Conservation (phyloP, 2,329 filamentous ascomycete genomes). For the Rhinocladiella mackenziei region DNA sequence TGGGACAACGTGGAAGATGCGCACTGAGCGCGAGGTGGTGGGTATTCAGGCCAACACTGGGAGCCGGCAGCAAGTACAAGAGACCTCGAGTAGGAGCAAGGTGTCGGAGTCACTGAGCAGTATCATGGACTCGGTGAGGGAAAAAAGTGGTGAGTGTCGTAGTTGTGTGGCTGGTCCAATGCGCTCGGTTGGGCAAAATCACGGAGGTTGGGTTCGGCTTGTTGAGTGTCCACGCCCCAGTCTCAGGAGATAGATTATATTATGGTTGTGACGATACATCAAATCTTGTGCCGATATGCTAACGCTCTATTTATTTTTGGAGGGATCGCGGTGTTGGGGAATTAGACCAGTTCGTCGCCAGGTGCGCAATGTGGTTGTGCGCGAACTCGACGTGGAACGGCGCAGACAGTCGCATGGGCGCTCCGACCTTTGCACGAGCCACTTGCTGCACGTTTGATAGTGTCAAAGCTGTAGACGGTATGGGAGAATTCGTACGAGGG, state of each 20-base stretch:
- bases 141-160: conserved; percentile 13
- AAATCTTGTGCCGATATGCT: too few species aligned
- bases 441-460: neutral
- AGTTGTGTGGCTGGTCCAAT: conserved; percentile 23
- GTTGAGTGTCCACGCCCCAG: conserved; percentile 9
- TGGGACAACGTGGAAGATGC: conserved; percentile 22
- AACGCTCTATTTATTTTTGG: neutral
- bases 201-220: conserved; percentile 24
- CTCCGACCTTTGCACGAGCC: conserved; percentile 12
- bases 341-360: conserved; percentile 10
- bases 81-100: conserved; percentile 6
- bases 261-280: too few species aligned
- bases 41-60: conserved; percentile 4
- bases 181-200: conserved; percentile 23
- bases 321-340: conserved; percentile 5
- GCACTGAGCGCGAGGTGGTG: conserved; percentile 20
- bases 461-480: conserved; percentile 9
- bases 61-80: neutral
- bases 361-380: conserved; percentile 16
- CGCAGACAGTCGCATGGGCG: conserved; percentile 5
- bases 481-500: neutral
- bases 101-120: conserved; percentile 13
- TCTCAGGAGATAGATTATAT: conserved; percentile 6
- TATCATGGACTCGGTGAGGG: conserved; percentile 18
- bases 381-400: conserved; percentile 3